Evolutionary conservation across 225 moss, liverwort and hornwort genomes (phyloP).

Genomic region (Takakia lepidozioides): DNA sequence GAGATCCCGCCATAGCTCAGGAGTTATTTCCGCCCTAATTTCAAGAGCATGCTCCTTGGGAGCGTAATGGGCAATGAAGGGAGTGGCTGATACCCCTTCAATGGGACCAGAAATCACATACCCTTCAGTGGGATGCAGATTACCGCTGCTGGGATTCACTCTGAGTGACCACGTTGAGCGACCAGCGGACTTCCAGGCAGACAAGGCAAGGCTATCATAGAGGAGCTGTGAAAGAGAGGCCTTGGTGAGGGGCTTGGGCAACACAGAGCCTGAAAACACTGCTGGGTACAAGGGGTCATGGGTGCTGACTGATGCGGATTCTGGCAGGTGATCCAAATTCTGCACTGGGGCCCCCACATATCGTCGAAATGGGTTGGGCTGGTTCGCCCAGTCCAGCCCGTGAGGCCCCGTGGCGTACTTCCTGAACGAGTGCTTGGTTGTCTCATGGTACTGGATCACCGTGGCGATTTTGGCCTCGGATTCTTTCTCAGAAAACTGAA

Average conservation of each 20-base stretch:
- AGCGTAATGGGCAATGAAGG: constrained; percentile 73
- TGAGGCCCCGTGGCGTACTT: constrained; percentile 61
- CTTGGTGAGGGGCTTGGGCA: constrained; percentile 14
- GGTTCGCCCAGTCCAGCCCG: constrained; percentile 71
- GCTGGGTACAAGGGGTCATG: constrained; percentile 25
- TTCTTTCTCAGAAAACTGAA: no score
- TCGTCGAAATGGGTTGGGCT: constrained; percentile 75
- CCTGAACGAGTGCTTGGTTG: constrained; percentile 61
- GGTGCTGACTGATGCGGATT: constrained; percentile 6
- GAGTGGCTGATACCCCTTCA: constrained; percentile 40
- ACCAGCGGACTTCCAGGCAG: constrained; percentile 76
- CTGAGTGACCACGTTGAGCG: constrained; percentile 71
- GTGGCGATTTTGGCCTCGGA: no score
- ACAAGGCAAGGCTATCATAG: constrained; percentile 69
- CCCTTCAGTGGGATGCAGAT: constrained; percentile 79
- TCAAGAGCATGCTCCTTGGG: constrained; percentile 76
- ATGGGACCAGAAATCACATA: constrained; percentile 63
- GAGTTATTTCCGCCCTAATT: constrained; percentile 50
- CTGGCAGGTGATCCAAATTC: constrained; percentile 38
- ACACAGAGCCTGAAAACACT: constrained; percentile 22
- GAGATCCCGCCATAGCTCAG: constrained; percentile 47
- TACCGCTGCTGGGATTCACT: constrained; percentile 86
- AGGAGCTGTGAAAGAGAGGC: constrained; percentile 50
- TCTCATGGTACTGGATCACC: constrained; percentile 57
- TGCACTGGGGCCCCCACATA: constrained; percentile 48